Evolutionary conservation across 352 stramenopile genomes (phyloP), one percentile per base, ranked within the genome.

Genomic region (Blastocystis sp.): DNA sequence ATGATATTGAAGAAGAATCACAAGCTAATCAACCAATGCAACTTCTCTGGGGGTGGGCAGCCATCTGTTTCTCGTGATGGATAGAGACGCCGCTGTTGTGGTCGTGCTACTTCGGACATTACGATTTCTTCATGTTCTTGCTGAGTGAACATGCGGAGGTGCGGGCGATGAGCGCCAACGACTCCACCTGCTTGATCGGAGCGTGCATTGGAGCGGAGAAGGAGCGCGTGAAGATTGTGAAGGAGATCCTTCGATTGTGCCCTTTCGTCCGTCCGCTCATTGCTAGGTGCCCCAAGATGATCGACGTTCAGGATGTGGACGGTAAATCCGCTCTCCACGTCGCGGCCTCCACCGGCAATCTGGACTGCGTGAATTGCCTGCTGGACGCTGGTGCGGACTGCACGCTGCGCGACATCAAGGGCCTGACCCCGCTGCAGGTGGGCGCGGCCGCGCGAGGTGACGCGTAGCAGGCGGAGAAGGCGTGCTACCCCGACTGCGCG

Each of bases 1-100:
- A 79, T 88, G 60, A 88, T 88, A 77, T 19, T 88, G 42, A 42
- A 78, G 10, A 88, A 88, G 68, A 66, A 88, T 34, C 19, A 60
- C 17, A 88, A 78, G 45, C 59, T 88, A 3, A 61, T 88, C 57
- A 84, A 84, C 48, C 74, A 84, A 48, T 84, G 74, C 40, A 84
- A 84, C 66, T 61, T 64, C 21, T 68, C 52, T 59, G 74, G 74
- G 43, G 74, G 74, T 84, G 28, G 24, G 7, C 28, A 24, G 11
- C 57, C 21, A 19, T 19, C 34, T 2, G 40, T 21, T 38, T 68
- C 17, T 11, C 45, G 28, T 57, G 19, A 57, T 34, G 7, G 10
- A 14, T 70, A 84, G 74, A 84, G 34, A 84, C 74, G 19, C 74
- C 74, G 45, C 21, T 84, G 1, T 57, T 84, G 21, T 84, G 74